phyloP scores from a whole-genome alignment of 2,329 filamentous ascomycete species.

The Sporothrix pseudoabietina region DNA sequence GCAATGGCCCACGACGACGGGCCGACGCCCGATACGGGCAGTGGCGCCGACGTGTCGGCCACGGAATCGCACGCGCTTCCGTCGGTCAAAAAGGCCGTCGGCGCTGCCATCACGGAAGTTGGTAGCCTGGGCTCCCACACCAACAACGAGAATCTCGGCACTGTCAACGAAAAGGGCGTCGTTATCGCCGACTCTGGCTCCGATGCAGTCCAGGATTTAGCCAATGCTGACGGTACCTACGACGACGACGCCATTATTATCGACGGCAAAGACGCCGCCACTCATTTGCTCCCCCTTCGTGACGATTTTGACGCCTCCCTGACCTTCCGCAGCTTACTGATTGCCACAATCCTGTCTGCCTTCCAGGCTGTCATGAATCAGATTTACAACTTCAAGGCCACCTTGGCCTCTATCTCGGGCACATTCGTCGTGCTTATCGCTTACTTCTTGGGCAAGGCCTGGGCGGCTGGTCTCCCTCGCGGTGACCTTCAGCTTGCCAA shows the following conservation, averaged over 20 bases:
- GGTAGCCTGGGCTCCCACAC: not conserved
- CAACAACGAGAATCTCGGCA: not conserved
- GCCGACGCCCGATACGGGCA: conserved; percentile 20
- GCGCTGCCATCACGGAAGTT: not conserved
- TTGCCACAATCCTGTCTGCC: conserved; percentile 52
- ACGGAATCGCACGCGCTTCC: not conserved
- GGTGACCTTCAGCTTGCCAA: conserved; percentile 53
- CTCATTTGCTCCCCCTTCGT: conserved; percentile 52
- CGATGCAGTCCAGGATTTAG: conserved; percentile 33
- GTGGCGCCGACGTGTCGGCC: conserved; percentile 2
- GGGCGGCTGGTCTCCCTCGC: conserved; percentile 52
- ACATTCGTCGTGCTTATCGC: conserved; percentile 61
- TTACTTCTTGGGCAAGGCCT: conserved; percentile 57
- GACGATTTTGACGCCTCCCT: conserved; percentile 56
- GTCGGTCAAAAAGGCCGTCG: conserved; percentile 1
- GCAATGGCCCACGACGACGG: conserved; percentile 5
- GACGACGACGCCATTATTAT: conserved; percentile 50
- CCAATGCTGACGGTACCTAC: conserved; percentile 39
- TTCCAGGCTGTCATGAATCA: conserved; percentile 60
- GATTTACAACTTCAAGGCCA: conserved; percentile 54
- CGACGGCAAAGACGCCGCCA: conserved; percentile 55
- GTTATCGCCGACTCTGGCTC: not conserved
- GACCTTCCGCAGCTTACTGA: conserved; percentile 56
- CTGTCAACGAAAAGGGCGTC: not conserved
- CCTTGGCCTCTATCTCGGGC: conserved; percentile 50